Evolutionary conservation across 2,329 filamentous ascomycete genomes (phyloP).

Genomic region (Lecanicillium sp.): DNA sequence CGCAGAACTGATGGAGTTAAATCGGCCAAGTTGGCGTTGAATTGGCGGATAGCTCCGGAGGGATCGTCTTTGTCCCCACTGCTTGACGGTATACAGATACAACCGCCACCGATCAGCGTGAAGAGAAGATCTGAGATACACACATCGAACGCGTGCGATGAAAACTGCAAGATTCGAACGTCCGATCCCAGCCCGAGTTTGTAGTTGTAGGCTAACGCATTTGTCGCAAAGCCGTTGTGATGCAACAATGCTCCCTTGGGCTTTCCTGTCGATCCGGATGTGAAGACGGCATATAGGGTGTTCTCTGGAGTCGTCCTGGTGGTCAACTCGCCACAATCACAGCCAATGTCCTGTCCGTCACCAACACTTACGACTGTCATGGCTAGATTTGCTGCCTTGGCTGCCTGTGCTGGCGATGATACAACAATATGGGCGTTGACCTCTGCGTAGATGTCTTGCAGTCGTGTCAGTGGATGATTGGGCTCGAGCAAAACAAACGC

Average conservation of each 20-base stretch:
- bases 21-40: background rate
- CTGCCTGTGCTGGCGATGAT: background rate
- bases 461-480: constrained; percentile 17
- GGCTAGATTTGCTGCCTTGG: background rate
- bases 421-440: background rate
- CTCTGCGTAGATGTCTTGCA: constrained; percentile 1
- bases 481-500: constrained; percentile 26
- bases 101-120: constrained; percentile 14
- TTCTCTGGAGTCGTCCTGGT: background rate
- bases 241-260: constrained; percentile 16
- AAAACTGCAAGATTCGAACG: constrained; percentile 9
- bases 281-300: constrained; percentile 14
- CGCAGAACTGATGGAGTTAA: background rate
- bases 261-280: constrained; percentile 13
- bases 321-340: background rate
- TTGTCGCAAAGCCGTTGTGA: constrained; percentile 9
- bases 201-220: background rate
- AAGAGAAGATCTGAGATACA: constrained; percentile 16
- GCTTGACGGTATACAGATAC: constrained; percentile 15
- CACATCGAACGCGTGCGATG: constrained; percentile 12
- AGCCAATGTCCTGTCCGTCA: background rate
- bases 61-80: background rate
- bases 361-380: background rate
- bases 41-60: background rate
- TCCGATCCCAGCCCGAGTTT: background rate